Percentiles rank a stretch among this genome's conserved stretches.
These are phyloP conservation scores for Kuraishia cidri DNA, from an alignment of 805 yeast genomes.

Conservation along the genomic window DNA sequence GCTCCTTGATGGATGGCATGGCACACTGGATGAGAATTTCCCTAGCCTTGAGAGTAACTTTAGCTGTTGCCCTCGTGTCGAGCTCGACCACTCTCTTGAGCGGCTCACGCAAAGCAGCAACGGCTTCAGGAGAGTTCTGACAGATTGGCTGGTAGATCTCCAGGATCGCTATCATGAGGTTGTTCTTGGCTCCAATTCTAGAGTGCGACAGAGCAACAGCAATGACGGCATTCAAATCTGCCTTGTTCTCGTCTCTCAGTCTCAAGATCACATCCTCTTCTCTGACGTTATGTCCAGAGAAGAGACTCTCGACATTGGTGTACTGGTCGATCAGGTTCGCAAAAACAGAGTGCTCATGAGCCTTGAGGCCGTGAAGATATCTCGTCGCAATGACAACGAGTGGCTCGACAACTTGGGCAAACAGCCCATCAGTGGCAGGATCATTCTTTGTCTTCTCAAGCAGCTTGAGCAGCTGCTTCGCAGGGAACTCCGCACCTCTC, in stretches of 20 bases:
- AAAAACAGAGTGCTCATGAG: conserved; percentile 77
- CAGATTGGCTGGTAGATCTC: conserved; percentile 73
- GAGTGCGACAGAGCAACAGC: conserved; percentile 77
- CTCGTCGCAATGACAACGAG: conserved; percentile 60
- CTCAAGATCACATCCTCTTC: conserved; percentile 85
- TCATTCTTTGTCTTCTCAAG: conserved; percentile 53
- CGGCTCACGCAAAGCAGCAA: conserved; percentile 58
- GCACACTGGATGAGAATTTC: conserved; percentile 96
- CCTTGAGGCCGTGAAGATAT: conserved; percentile 67
- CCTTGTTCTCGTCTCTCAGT: conserved; percentile 82
- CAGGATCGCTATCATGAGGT: conserved; percentile 77
- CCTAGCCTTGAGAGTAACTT: conserved; percentile 91
- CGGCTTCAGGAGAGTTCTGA: conserved; percentile 59
- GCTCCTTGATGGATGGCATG: conserved; percentile 89
- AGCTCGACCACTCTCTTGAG: conserved; percentile 78
- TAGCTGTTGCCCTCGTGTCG: conserved; percentile 85
- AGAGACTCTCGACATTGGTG: conserved; percentile 67
- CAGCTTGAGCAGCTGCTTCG: conserved; percentile 69
- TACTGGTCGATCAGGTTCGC: conserved; percentile 64
- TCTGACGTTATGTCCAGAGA: conserved; percentile 66
- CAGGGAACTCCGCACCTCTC: conserved; percentile 84
- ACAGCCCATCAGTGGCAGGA: conserved; percentile 37
- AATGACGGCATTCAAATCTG: conserved; percentile 67
- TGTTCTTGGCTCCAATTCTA: conserved; percentile 88
- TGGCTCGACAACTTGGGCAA: conserved; percentile 60